Base-by-base conservation (phyloP, 306 rosid genomes). In the Trifolium repens region DNA sequence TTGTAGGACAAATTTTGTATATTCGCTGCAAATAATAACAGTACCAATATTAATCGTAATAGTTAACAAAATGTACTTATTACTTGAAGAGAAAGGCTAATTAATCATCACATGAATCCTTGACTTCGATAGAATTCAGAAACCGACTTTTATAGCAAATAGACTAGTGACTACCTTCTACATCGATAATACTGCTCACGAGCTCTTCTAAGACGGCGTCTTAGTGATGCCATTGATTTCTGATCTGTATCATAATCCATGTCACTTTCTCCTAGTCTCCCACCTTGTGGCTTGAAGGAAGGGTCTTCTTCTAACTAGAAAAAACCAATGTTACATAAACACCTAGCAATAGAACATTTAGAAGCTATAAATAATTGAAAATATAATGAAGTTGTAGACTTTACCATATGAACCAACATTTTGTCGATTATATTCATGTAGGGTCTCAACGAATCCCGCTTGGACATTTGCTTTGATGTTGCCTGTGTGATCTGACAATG, bases 231-330 rank as follows among this genome's bases (percentile, higher is more conserved):
- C 98, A 94, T 94, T 59, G 98, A 91, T 82, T 89, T 94, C 75
- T 84, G 92, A 64, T 94, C 98, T 6, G 91, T 91, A 77, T 94
- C 98, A 60, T 94, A 92, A 79, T 90, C 98, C 98, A 94, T 91
- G 82, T 94, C 97, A 17, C 86, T 88, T 82, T 94, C 96, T 72
- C 98, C 97, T 27, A 94, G 81, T 67, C 82, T 87, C 5, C 98
- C 98, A 76, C 98, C 98, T 79, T 92, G 98, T 39, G 98, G 98
- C 82, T 91, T 94, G 85, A 94, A 94, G 68, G 98, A 88, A 46
- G 98, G 96, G 67, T 94, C 98, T 72, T 91, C 93, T 82, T 78
- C 89, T 72, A 94, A 84, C 98, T 94, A 81, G 75, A 53, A 77
- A 27, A 22, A 80, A n/a, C 26, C 15, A 61, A 55, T 64, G 63